These are phyloP conservation scores for Pseudocercospora fuligena DNA, from an alignment of 2,329 filamentous ascomycete species.

Conservation along the genomic window DNA sequence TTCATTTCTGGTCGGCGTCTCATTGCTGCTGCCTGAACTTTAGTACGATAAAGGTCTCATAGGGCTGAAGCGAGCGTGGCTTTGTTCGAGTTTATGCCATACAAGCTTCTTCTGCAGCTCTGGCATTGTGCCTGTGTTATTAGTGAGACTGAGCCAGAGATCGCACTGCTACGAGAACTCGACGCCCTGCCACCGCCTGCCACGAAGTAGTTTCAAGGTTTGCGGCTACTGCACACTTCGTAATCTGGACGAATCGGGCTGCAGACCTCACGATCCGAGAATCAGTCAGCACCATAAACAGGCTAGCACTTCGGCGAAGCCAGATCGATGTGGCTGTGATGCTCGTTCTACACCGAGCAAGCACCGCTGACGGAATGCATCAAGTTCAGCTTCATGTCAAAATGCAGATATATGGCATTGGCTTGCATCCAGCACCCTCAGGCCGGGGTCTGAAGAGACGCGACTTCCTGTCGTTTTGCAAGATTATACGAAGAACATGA, in stretches of 20 bases:
- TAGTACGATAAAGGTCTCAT: too few relatives aligned
- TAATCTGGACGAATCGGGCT: neutral
- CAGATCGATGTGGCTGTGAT: neutral
- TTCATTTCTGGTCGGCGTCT: too few relatives aligned
- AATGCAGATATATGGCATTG: neutral
- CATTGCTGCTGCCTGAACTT: too few relatives aligned
- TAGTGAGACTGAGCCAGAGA: neutral
- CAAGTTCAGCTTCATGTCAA: neutral
- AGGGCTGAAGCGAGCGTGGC: too few relatives aligned
- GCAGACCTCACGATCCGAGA: neutral
- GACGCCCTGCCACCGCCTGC: neutral
- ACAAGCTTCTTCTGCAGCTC: too few relatives aligned
- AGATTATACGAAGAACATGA: neutral
- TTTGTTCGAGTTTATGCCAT: too few relatives aligned
- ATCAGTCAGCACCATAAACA: neutral
- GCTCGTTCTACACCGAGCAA: neutral
- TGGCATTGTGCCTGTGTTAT: too few relatives aligned
- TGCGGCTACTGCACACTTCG: neutral
- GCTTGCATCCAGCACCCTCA: neutral
- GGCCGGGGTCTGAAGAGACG: neutral
- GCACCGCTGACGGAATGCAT: neutral
- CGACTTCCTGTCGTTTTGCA: too few relatives aligned
- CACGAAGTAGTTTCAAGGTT: slow-evolving; percentile 1
- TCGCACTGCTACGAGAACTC: neutral
- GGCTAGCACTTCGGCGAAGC: neutral